Evolutionary conservation across 169 alveolate species (phyloP).

Genomic region (Eimeria praecox): DNA sequence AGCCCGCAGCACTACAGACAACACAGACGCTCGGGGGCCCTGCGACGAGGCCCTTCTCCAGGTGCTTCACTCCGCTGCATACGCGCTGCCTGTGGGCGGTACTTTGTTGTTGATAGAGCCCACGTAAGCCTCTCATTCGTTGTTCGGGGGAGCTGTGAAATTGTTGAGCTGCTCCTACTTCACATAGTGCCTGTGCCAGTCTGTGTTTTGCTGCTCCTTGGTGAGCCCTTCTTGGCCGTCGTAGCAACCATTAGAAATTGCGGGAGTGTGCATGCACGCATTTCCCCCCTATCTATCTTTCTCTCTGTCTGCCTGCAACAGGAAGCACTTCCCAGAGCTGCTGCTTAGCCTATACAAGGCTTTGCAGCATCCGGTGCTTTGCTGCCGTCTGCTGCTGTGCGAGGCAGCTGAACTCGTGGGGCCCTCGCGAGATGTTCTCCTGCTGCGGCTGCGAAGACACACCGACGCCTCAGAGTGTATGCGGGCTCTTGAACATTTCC

Average conservation of each 20-base stretch:
- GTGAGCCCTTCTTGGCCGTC: neutral
- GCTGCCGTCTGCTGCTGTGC: conserved; percentile 52
- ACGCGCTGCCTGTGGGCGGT: conserved; percentile 57
- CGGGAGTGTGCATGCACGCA: neutral
- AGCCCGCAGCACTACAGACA: conserved; percentile 61
- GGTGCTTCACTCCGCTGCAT: conserved; percentile 66
- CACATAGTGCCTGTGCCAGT: neutral
- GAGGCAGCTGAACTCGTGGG: conserved; percentile 59
- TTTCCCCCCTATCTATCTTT: neutral
- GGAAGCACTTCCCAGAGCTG: conserved; percentile 57
- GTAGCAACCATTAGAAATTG: neutral
- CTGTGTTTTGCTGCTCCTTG: neutral
- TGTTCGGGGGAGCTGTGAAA: neutral
- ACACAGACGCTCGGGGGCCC: conserved; percentile 51
- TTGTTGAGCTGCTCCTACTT: neutral
- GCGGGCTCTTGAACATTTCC: conserved; percentile 23
- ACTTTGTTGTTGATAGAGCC: conserved; percentile 61
- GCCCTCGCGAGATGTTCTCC: conserved; percentile 25
- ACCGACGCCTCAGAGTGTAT: conserved; percentile 15
- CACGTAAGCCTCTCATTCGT: neutral
- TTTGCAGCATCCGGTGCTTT: conserved; percentile 24
- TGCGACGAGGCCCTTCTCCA: conserved; percentile 53
- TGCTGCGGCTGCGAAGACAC: conserved; percentile 53
- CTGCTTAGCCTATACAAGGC: conserved; percentile 46
- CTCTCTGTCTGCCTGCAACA: neutral